A percentile compares a stretch with the other conserved stretches of the same genome.
phyloP scores from a whole-genome alignment of 1,284 basidiomycete genomes.

The Neolentinus lepideus region DNA sequence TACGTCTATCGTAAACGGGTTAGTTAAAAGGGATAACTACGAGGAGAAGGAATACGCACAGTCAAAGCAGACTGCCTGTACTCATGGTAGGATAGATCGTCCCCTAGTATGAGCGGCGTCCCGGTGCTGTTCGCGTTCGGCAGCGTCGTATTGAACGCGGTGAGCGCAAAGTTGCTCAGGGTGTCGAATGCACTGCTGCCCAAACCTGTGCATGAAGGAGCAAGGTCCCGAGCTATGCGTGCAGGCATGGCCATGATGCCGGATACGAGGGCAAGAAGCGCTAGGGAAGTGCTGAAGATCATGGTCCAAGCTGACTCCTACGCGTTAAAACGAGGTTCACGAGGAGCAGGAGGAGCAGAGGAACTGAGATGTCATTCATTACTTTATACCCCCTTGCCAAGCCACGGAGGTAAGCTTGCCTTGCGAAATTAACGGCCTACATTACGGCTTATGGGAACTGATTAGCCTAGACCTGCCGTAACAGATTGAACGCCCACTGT shows the following conservation, averaged over 20 bases:
- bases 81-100: neutral
- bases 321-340: too few species aligned
- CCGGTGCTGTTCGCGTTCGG: conserved; percentile 18
- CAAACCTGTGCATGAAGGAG: conserved; percentile 13
- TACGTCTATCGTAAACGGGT: neutral
- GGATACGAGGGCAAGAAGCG: neutral
- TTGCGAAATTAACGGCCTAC: too few species aligned
- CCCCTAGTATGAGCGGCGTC: conserved; percentile 14
- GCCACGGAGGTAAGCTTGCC: too few species aligned
- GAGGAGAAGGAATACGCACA: neutral
- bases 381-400: too few species aligned
- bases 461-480: too few species aligned
- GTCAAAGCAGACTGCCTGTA: neutral
- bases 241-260: neutral
- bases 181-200: conserved; percentile 16
- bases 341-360: too few species aligned
- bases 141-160: conserved; percentile 14
- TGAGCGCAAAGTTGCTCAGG: conserved; percentile 14
- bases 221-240: neutral
- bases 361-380: too few species aligned
- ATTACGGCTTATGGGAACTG: too few species aligned
- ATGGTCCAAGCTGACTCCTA: too few species aligned
- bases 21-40: neutral
- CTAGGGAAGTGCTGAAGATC: too few species aligned
- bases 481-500: too few species aligned